Evolutionary conservation across 1,284 basidiomycete genomes (phyloP).

Genomic region (Malassezia pachydermatis): DNA sequence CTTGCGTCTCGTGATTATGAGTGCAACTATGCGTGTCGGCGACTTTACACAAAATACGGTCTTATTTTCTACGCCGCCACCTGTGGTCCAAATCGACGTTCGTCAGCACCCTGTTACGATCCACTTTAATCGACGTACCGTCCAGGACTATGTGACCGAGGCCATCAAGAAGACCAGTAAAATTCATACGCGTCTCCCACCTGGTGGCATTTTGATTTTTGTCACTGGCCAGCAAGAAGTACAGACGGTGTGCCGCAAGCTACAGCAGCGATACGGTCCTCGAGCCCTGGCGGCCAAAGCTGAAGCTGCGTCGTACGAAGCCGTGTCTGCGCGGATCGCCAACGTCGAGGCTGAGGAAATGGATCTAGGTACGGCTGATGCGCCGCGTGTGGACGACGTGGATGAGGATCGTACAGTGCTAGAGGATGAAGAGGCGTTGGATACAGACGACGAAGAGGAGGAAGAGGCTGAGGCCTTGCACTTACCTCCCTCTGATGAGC

Average conservation of each 20-base stretch:
- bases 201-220: constrained; percentile 65
- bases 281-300: constrained; percentile 53
- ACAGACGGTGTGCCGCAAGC: constrained; percentile 57
- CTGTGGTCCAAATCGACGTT: constrained; percentile 76
- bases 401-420: constrained; percentile 42
- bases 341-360: constrained; percentile 71
- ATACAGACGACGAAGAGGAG: constrained; percentile 20
- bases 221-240: constrained; percentile 71
- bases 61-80: constrained; percentile 73
- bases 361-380: constrained; percentile 57
- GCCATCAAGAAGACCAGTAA: constrained; percentile 79
- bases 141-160: constrained; percentile 77
- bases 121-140: constrained; percentile 81
- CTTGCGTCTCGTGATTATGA: constrained; percentile 92
- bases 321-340: constrained; percentile 5
- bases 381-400: constrained; percentile 49
- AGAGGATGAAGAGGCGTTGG: constrained; percentile 23
- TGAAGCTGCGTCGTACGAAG: background rate
- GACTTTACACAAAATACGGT: constrained; percentile 82
- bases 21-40: constrained; percentile 82
- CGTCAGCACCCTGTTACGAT: constrained; percentile 91
- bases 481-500: constrained; percentile 28
- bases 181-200: constrained; percentile 62
- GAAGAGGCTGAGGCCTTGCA: constrained; percentile 32
- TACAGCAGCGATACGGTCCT: constrained; percentile 67